Evolutionary conservation across 2,329 filamentous ascomycete species (phyloP).

Genomic region (Curvularia spicifera): DNA sequence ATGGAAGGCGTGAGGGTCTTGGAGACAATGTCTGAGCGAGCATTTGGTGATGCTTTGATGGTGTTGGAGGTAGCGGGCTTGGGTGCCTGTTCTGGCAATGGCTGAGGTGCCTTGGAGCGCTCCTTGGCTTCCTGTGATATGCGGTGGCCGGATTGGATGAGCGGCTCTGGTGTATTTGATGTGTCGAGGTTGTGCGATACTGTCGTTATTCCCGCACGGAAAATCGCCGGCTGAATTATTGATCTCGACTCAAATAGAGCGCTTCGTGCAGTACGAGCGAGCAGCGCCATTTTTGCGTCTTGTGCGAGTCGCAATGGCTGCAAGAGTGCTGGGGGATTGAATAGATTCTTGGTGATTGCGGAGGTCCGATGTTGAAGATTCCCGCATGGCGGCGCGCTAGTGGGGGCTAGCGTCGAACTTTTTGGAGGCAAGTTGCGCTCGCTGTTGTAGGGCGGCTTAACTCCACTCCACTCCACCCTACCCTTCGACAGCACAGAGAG

Average conservation of each 20-base stretch:
- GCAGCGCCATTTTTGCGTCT: slow-evolving; percentile 44
- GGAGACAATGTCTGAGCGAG: slow-evolving; percentile 37
- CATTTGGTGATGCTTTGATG: slow-evolving; percentile 28
- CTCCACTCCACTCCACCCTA: slow-evolving; percentile 16
- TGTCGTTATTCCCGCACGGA: slow-evolving; percentile 57
- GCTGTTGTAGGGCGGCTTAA: slow-evolving; percentile 11
- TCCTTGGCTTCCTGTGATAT: slow-evolving; percentile 34
- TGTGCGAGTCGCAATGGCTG: slow-evolving; percentile 24
- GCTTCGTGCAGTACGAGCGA: slow-evolving; percentile 64
- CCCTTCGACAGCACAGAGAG: slow-evolving; percentile 11
- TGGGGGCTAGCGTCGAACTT: slow-evolving; percentile 27
- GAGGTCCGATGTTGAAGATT: slow-evolving; percentile 25
- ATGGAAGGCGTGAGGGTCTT: slow-evolving; percentile 62
- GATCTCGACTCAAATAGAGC: slow-evolving; percentile 66
- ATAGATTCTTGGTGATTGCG: slow-evolving; percentile 21
- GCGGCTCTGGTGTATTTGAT: slow-evolving; percentile 47
- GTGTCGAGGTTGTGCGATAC: slow-evolving; percentile 50
- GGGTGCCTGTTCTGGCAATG: slow-evolving; percentile 23
- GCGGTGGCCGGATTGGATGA: slow-evolving; percentile 58
- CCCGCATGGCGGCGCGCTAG: slow-evolving; percentile 26
- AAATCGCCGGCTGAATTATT: slow-evolving; percentile 59
- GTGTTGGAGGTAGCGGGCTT: slow-evolving; percentile 21
- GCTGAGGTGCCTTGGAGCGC: slow-evolving; percentile 28
- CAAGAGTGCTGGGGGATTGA: slow-evolving; percentile 8
- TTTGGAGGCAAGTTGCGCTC: slow-evolving; percentile 32